phyloP scores from a whole-genome alignment of 2,329 filamentous ascomycete genomes.

The Colletotrichum musicola region DNA sequence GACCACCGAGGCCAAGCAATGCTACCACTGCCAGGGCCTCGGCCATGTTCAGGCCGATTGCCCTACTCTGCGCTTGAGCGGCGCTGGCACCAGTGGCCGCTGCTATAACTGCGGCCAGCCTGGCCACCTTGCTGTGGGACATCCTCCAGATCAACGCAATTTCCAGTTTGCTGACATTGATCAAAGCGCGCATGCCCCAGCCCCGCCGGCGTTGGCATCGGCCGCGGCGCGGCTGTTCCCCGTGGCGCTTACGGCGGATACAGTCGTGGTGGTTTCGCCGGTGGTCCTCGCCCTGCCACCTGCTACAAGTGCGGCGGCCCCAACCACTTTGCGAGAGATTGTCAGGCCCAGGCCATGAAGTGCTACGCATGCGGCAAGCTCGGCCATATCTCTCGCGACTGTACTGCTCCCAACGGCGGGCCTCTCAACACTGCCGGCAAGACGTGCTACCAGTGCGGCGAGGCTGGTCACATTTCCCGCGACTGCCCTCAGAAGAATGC shows the following conservation, averaged over 20 bases:
- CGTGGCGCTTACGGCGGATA: conserved; percentile 79
- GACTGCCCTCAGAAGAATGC: conserved; percentile 85
- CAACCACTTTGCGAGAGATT: conserved; percentile 98
- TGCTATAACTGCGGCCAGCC: conserved; percentile 98
- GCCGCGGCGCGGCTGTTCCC: conserved; percentile 74
- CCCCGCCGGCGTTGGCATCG: conserved; percentile 72
- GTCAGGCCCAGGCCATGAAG: conserved; percentile 98
- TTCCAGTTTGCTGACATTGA: conserved; percentile 14
- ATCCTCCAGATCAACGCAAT: conserved; percentile 41
- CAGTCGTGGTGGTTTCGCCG: conserved; percentile 81
- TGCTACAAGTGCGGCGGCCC: conserved; percentile 86
- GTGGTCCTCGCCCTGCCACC: conserved; percentile 76
- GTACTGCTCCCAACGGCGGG: conserved; percentile 95
- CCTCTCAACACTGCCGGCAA: conserved; percentile 96
- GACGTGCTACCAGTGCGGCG: conserved; percentile 98
- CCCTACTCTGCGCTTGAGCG: conserved; percentile 93
- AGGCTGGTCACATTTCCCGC: conserved; percentile 95
- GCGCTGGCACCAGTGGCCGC: conserved; percentile 82
- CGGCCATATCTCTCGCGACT: conserved; percentile 90
- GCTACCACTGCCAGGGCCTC: conserved; percentile 99
- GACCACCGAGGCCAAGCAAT: conserved; percentile 99
- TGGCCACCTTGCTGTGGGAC: conserved; percentile 88
- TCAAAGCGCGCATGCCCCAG: conserved; percentile 83
- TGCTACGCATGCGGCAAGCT: conserved; percentile 98
- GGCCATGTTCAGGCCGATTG: conserved; percentile 99